A percentile compares a stretch with the other conserved stretches of the same genome.
These are phyloP conservation scores for Erucastrum elatum DNA, from an alignment of 345 rosid species.

Conservation along the genomic window DNA sequence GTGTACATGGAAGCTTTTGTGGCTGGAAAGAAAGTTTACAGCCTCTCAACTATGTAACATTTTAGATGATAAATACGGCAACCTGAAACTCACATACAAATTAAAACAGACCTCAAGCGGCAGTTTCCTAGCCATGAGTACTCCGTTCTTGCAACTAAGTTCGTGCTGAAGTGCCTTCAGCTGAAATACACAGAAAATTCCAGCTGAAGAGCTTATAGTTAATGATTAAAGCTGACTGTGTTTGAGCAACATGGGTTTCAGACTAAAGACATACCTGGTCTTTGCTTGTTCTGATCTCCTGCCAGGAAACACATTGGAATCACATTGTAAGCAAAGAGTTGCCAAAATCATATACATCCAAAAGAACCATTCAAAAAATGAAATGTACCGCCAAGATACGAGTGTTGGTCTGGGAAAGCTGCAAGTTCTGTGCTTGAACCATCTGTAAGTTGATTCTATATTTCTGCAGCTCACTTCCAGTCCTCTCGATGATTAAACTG, in stretches of 20 bases:
- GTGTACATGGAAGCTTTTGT: slow-evolving; percentile 32
- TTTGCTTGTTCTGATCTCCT: slow-evolving; percentile 70
- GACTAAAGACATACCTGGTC: slow-evolving; percentile 47
- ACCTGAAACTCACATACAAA: neutral
- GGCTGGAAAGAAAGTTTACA: slow-evolving; percentile 35
- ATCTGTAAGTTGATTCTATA: slow-evolving; percentile 54
- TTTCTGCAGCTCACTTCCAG: slow-evolving; percentile 56
- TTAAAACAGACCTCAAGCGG: slow-evolving; percentile 25
- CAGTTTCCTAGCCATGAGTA: slow-evolving; percentile 44
- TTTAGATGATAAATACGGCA: neutral
- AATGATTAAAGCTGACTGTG: slow-evolving; percentile 14
- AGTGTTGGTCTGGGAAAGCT: slow-evolving; percentile 62
- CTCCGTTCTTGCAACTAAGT: slow-evolving; percentile 61
- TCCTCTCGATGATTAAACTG: slow-evolving; percentile 57
- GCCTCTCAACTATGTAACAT: slow-evolving; percentile 5
- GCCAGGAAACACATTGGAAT: slow-evolving; percentile 39
- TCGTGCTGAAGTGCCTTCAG: slow-evolving; percentile 66
- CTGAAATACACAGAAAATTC: slow-evolving; percentile 44
- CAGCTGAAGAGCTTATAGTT: slow-evolving; percentile 23
- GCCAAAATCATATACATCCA: slow-evolving; percentile 3
- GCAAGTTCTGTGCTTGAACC: slow-evolving; percentile 62
- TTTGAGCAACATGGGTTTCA: slow-evolving; percentile 28
- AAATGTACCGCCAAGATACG: slow-evolving; percentile 59
- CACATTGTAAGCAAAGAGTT: neutral
- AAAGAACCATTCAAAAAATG: slow-evolving; percentile 24